A percentile compares a stretch with the other conserved stretches of the same genome.
These are phyloP conservation scores for Kazachstania taianensis DNA, from an alignment of 805 yeast species.

Conservation along the genomic window DNA sequence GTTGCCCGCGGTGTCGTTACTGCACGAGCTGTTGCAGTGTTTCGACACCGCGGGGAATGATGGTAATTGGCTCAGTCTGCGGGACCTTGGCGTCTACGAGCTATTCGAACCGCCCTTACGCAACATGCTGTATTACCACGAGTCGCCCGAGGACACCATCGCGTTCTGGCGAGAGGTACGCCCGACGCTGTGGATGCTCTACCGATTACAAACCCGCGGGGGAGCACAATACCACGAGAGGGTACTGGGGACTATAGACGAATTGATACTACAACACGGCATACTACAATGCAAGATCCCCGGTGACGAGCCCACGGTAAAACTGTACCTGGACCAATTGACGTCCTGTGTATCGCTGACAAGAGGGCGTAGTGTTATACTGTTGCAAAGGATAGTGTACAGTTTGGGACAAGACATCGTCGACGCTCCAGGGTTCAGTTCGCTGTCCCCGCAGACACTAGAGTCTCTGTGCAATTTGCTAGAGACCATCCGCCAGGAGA, in stretches of 20 bases:
- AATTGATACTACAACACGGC: conserved; percentile 18
- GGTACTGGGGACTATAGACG: conserved; percentile 13
- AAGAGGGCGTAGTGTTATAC: conserved; percentile 3
- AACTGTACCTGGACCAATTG: conserved; percentile 15
- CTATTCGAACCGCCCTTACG: conserved; percentile 19
- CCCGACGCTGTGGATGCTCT: conserved; percentile 18
- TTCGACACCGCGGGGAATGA: conserved; percentile 9
- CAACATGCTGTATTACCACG: conserved; percentile 18
- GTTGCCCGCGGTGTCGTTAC: conserved; percentile 18
- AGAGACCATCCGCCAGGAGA: conserved; percentile 2
- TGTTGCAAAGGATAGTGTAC: conserved; percentile 19
- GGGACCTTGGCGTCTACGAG: conserved; percentile 19
- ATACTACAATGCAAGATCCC: too few species aligned
- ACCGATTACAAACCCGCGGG: conserved; percentile 8
- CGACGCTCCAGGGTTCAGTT: conserved; percentile 22
- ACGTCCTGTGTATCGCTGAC: conserved; percentile 8
- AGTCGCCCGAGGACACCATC: conserved; percentile 10
- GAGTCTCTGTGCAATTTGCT: background rate
- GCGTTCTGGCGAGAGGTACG: conserved; percentile 13
- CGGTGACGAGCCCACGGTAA: conserved; percentile 23
- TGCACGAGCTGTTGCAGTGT: conserved; percentile 13
- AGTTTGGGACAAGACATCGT: conserved; percentile 22
- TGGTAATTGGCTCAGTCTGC: conserved; percentile 21
- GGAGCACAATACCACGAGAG: conserved; percentile 1
- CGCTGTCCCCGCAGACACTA: conserved; percentile 12